Base-by-base conservation (phyloP, 345 rosid species). In the Draba incana region DNA sequence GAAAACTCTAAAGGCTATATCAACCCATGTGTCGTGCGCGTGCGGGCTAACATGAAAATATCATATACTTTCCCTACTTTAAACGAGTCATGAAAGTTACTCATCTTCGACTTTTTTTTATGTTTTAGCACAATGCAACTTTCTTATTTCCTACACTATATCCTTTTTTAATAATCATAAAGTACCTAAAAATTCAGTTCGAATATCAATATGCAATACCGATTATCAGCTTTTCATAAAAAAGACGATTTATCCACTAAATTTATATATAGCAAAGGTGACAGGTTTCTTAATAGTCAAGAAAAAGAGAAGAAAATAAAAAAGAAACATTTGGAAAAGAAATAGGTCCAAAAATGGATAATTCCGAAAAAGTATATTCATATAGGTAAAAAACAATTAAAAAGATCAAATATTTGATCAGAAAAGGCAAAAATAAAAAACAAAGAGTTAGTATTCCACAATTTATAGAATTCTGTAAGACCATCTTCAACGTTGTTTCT, bases 21-120 rank as follows among this genome's bases (percentile, higher is more conserved):
- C 39, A 51, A 51, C 67, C 72, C 77, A 74, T 74, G 77, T 59
- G 68, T 62, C 72, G 78, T 74, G 78, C 61, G 63, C 78, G 41
- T 74, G 78, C 78, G 45, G 68, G 35, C 12, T 59, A 44, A 52
- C 68, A 60, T 74, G 72, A 66, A 70, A 51, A 74, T 52, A 66
- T 43, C 63, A 59, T 66, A 66, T 66, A 67, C 72, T 53, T 74
- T 66, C 23, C 15, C 20, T 20, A 0, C 20, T 20, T 20, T 20
- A 20, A 20, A 65, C 41, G 28, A 31, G 24, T 33, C 20, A 24
- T 58, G 54, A 73, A 66, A 57, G 49, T 60, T 73, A 66, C 72
- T 66, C 53, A 10, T 51, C 71, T 33, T 31, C 6, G 58, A 31
- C 57, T 61, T 41, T 39, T 61, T 41, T 39, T 24, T 33, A 3